A percentile compares a stretch with the other conserved stretches of the same genome.
These are phyloP conservation scores for Astrocystis sublimbata DNA, from an alignment of 495 filamentous ascomycete genomes.

Conservation along the genomic window DNA sequence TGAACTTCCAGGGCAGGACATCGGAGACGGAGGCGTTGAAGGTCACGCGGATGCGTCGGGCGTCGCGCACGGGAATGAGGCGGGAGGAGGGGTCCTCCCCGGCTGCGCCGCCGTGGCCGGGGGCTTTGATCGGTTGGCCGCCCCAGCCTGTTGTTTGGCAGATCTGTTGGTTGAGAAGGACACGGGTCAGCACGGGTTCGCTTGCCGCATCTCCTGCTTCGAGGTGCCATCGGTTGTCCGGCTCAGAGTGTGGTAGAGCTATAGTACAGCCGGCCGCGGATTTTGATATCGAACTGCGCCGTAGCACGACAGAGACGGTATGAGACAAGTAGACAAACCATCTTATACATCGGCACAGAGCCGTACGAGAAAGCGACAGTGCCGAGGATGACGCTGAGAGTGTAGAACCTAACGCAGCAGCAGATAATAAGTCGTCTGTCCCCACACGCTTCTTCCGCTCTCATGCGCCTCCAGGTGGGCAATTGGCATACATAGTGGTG, in stretches of 20 bases:
- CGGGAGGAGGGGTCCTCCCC: conserved; percentile 68
- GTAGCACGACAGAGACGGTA: not conserved
- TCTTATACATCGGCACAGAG: conserved; percentile 96
- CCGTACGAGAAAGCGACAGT: conserved; percentile 93
- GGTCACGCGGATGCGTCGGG: conserved; percentile 88
- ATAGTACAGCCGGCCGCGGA: no score
- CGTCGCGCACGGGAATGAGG: conserved; percentile 75
- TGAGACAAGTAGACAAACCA: conserved; percentile 55
- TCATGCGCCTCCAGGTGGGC: not conserved
- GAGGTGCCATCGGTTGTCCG: no score
- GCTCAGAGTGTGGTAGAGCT: no score
- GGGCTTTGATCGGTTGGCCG: conserved; percentile 84
- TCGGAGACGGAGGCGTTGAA: conserved; percentile 96
- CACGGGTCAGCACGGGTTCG: conserved; percentile 1
- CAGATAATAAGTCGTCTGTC: conserved; percentile 9
- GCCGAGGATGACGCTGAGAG: conserved; percentile 80
- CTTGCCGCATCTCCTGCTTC: no score
- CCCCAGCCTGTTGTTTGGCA: conserved; percentile 96
- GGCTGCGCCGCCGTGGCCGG: conserved; percentile 59
- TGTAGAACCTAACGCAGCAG: conserved; percentile 66
- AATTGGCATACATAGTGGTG: conserved; percentile 52
- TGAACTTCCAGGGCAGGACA: conserved; percentile 95
- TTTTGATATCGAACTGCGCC: no score
- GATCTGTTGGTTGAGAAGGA: conserved; percentile 60
- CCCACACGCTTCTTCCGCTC: not conserved